These are phyloP conservation scores for Pichia thaimueangensis DNA, from an alignment of 805 yeast species.

Conservation along the genomic window DNA sequence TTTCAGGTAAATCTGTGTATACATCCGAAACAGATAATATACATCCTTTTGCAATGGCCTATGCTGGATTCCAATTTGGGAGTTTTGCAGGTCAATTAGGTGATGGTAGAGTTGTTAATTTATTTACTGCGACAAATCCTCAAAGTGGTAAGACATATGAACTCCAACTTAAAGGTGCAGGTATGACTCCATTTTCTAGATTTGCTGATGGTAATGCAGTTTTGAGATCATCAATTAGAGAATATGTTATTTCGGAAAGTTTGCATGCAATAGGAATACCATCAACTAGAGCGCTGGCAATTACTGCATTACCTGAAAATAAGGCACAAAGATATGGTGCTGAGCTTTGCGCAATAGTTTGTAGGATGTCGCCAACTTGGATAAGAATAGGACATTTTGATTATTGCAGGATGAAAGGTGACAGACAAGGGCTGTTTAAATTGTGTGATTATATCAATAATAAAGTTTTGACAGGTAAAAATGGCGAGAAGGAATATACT, in stretches of 20 bases:
- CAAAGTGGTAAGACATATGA: conserved; percentile 42
- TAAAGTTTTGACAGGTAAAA: conserved; percentile 42
- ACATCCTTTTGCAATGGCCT: conserved; percentile 83
- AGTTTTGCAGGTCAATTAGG: conserved; percentile 96
- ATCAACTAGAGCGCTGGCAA: conserved; percentile 72
- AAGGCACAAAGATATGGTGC: conserved; percentile 64
- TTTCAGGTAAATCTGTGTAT: conserved; percentile 52
- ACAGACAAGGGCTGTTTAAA: conserved; percentile 51
- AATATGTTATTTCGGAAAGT: conserved; percentile 79
- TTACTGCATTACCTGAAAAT: conserved; percentile 68
- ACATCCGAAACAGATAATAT: conserved; percentile 26
- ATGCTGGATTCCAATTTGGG: conserved; percentile 97
- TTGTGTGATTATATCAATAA: conserved; percentile 70
- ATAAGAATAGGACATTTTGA: conserved; percentile 86
- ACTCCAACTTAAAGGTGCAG: conserved; percentile 87
- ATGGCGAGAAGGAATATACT: conserved; percentile 19
- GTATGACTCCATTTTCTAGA: conserved; percentile 84
- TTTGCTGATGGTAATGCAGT: conserved; percentile 98
- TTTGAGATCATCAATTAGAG: conserved; percentile 79
- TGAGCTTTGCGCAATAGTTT: conserved; percentile 79
- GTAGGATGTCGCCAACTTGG: conserved; percentile 84
- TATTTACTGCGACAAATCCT: conserved; percentile 59
- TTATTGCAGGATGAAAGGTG: conserved; percentile 66
- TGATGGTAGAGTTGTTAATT: conserved; percentile 83
- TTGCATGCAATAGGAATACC: conserved; percentile 79